A percentile compares a stretch with the other conserved stretches of the same genome.
These are phyloP conservation scores for Athelia sp. DNA, from an alignment of 1,284 basidiomycete species.

Conservation along the genomic window DNA sequence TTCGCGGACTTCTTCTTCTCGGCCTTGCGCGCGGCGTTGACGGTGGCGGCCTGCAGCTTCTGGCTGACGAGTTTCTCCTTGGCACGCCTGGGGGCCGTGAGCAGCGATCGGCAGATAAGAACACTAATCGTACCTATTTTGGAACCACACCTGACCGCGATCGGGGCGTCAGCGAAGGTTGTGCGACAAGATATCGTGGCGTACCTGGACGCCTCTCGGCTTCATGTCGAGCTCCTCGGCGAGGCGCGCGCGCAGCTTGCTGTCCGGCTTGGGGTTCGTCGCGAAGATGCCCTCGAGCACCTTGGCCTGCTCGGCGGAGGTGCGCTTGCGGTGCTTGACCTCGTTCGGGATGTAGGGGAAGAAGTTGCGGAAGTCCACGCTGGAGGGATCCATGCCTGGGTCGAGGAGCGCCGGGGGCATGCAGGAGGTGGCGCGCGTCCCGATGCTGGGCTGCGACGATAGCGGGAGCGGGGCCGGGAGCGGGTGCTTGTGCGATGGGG, in stretches of 20 bases:
- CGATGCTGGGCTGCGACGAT: background rate
- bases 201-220: slow-evolving; percentile 86
- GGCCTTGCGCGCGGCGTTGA: slow-evolving; percentile 8
- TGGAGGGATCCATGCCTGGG: slow-evolving; percentile 52
- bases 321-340: slow-evolving; percentile 87
- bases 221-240: slow-evolving; percentile 86
- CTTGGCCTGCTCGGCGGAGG: slow-evolving; percentile 78
- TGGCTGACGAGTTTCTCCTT: slow-evolving; percentile 65
- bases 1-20: slow-evolving; percentile 2
- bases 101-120: slow-evolving; percentile 4
- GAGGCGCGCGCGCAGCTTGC: slow-evolving; percentile 70
- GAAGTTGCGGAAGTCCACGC: slow-evolving; percentile 66
- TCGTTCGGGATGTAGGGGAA: slow-evolving; percentile 84
- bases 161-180: slow-evolving; percentile 14
- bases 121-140: slow-evolving; percentile 62
- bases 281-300: slow-evolving; percentile 84
- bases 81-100: slow-evolving; percentile 50
- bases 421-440: background rate
- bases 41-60: slow-evolving; percentile 25
- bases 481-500: background rate
- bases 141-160: slow-evolving; percentile 74
- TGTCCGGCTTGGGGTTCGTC: slow-evolving; percentile 87
- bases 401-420: background rate
- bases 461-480: background rate
- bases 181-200: slow-evolving; percentile 22